Conservation (phyloP, 768 basidiomycete species). For the Amanita subjunquillea region DNA sequence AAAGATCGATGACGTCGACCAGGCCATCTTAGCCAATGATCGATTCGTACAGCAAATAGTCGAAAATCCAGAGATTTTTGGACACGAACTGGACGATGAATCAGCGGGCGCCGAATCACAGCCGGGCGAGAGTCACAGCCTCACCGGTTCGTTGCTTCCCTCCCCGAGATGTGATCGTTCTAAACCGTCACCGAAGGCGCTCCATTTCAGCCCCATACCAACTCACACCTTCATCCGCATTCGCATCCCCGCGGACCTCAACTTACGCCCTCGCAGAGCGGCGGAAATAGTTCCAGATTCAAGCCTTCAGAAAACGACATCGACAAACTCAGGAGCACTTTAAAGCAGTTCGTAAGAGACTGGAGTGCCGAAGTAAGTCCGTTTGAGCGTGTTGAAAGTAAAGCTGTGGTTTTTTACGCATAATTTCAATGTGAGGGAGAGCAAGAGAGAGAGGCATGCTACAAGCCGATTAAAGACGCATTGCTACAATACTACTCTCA, state of each 20-base stretch:
- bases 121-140: not conserved
- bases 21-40: constrained; percentile 72
- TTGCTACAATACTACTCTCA: constrained; percentile 54
- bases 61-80: constrained; percentile 75
- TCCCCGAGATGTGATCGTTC: not conserved
- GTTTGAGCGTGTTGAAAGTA: not conserved
- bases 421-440: constrained; percentile 39
- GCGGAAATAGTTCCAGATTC: constrained; percentile 18
- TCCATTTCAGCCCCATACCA: constrained; percentile 10
- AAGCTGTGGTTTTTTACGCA: not conserved
- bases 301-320: constrained; percentile 65
- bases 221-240: constrained; percentile 18
- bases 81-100: constrained; percentile 30
- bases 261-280: constrained; percentile 22
- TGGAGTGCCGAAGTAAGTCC: constrained; percentile 72
- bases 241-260: constrained; percentile 13
- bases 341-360: constrained; percentile 90
- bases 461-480: constrained; percentile 73
- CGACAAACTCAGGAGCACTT: constrained; percentile 85
- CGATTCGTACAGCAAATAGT: constrained; percentile 69
- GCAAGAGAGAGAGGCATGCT: constrained; percentile 68
- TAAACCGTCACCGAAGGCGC: not conserved
- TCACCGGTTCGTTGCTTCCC: not conserved
- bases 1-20: constrained; percentile 73
- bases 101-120: constrained; percentile 8